phyloP scores from a whole-genome alignment of 2,329 filamentous ascomycete genomes.

The Thermothelomyces thermophilus region DNA sequence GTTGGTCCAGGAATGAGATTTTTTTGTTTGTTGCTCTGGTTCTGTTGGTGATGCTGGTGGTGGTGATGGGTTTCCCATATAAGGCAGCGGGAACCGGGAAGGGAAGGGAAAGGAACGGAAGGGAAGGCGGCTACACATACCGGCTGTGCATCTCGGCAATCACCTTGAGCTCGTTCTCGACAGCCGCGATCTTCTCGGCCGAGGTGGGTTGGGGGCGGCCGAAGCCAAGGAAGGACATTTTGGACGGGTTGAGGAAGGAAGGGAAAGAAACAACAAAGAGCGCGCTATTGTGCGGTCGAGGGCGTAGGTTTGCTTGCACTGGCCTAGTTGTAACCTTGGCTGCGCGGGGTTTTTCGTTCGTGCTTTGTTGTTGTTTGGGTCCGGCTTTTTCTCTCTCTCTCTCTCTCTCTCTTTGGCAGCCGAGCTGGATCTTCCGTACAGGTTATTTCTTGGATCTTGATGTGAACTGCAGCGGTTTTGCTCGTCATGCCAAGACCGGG shows the following conservation, averaged over 20 bases:
- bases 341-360: not conserved
- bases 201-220: conserved; percentile 76
- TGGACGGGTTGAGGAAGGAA: conserved; percentile 13
- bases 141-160: conserved; percentile 97
- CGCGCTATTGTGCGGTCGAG: too few species aligned
- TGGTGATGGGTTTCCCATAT: too few species aligned
- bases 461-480: conserved; percentile 6
- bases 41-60: too few species aligned
- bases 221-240: conserved; percentile 34
- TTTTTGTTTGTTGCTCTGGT: too few species aligned
- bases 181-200: conserved; percentile 93
- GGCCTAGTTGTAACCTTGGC: not conserved
- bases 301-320: too few species aligned
- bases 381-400: not conserved
- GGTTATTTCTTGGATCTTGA: not conserved
- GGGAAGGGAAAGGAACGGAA: not conserved
- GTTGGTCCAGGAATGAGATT: too few species aligned
- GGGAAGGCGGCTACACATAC: conserved; percentile 52
- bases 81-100: too few species aligned
- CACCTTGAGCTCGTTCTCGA: conserved; percentile 96
- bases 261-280: too few species aligned
- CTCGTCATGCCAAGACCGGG: conserved; percentile 13
- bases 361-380: not conserved
- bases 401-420: not conserved
- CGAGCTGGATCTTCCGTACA: not conserved